These are phyloP conservation scores for Aspergillus avenaceus DNA, from an alignment of 495 filamentous ascomycete genomes.

Conservation along the genomic window DNA sequence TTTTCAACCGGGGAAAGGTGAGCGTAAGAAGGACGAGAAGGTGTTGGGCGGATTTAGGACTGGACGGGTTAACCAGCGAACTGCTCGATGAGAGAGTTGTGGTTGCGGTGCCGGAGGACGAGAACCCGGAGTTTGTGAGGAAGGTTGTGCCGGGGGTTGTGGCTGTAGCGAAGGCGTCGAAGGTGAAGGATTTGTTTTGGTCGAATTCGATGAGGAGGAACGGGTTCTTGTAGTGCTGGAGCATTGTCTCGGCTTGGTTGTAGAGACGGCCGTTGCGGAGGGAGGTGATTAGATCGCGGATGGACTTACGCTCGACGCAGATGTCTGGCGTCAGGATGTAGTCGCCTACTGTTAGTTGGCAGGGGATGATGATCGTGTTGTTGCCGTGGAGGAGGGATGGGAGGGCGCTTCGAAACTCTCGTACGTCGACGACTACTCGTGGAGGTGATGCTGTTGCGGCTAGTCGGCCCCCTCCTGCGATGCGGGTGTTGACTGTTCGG, in stretches of 20 bases:
- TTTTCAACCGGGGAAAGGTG: slow-evolving; percentile 81
- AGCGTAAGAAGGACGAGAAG: slow-evolving; percentile 91
- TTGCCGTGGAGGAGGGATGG: slow-evolving; percentile 88
- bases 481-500: slow-evolving; percentile 92
- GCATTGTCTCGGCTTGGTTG: slow-evolving; percentile 91
- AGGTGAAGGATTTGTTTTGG: slow-evolving; percentile 92
- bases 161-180: slow-evolving; percentile 75
- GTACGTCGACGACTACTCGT: slow-evolving; percentile 88
- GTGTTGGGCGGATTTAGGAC: slow-evolving; percentile 74
- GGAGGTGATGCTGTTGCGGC: slow-evolving; percentile 89
- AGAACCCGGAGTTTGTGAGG: slow-evolving; percentile 58
- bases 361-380: slow-evolving; percentile 80
- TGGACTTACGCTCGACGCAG: slow-evolving; percentile 90
- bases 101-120: slow-evolving; percentile 54
- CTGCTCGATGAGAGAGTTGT: slow-evolving; percentile 44
- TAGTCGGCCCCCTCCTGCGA: slow-evolving; percentile 86
- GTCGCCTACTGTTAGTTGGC: slow-evolving; percentile 94
- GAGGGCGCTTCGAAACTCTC: slow-evolving; percentile 90
- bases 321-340: slow-evolving; percentile 89
- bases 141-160: slow-evolving; percentile 34
- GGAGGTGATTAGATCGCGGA: slow-evolving; percentile 85
- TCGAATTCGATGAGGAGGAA: slow-evolving; percentile 98
- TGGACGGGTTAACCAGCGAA: slow-evolving; percentile 38
- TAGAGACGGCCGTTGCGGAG: slow-evolving; percentile 89
- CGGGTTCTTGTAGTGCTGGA: slow-evolving; percentile 82